Evolutionary conservation across 805 yeast species (phyloP).

Genomic region (Kuraishia piskuri): DNA sequence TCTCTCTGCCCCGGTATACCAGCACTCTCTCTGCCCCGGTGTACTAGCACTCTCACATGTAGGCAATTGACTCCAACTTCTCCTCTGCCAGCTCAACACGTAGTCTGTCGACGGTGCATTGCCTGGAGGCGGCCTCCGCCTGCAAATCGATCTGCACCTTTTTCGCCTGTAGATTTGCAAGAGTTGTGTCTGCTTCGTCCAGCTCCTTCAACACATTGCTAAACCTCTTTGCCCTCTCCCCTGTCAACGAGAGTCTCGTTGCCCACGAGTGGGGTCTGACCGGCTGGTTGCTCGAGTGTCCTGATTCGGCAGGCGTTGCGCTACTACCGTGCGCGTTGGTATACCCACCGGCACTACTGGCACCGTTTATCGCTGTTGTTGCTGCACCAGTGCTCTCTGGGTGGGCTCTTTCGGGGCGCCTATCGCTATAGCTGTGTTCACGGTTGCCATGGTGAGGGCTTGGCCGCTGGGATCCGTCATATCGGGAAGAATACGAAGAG

Average conservation of each 20-base stretch:
- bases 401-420: background rate
- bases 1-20: background rate
- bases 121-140: conserved; percentile 15
- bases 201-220: background rate
- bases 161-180: background rate
- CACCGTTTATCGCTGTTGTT: too few species aligned
- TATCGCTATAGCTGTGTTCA: background rate
- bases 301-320: too few species aligned
- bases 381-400: too few species aligned
- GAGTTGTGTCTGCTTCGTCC: background rate
- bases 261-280: background rate
- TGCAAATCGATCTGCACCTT: conserved; percentile 1
- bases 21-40: background rate
- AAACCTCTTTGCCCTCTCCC: background rate
- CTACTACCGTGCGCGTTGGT: background rate
- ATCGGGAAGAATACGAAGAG: background rate
- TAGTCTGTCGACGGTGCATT: conserved; percentile 19
- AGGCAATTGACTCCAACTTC: conserved; percentile 40
- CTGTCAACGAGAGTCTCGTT: background rate
- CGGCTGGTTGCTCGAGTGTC: too few species aligned
- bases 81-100: conserved; percentile 32
- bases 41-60: conserved; percentile 16
- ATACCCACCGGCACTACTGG: background rate
- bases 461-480: background rate
- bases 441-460: background rate